These are phyloP conservation scores for Chaetoceros tenuissimus DNA, from an alignment of 108 stramenopile genomes.

Conservation along the genomic window DNA sequence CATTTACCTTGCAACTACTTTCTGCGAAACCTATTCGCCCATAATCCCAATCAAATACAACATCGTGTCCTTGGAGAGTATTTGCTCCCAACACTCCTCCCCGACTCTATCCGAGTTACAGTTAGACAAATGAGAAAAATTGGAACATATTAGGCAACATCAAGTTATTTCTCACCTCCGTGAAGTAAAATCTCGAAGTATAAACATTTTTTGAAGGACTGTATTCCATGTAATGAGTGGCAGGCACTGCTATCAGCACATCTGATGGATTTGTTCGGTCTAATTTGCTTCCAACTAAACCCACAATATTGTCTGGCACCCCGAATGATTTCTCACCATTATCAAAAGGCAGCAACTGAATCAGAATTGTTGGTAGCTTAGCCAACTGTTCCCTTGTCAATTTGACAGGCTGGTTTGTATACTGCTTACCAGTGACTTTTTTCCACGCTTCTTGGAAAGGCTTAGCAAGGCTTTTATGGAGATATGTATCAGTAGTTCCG, in stretches of 20 bases:
- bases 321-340: constrained; percentile 12
- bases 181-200: constrained; percentile 38
- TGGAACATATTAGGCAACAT: too few relatives aligned
- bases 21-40: constrained; percentile 87
- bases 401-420: constrained; percentile 41
- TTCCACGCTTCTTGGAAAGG: constrained; percentile 69
- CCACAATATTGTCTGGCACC: constrained; percentile 28
- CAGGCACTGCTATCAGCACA: constrained; percentile 71
- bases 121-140: too few relatives aligned
- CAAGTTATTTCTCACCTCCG: constrained; percentile 64
- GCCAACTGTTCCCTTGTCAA: constrained; percentile 43
- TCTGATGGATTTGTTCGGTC: constrained; percentile 50
- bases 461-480: constrained; percentile 37
- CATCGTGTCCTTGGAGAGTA: constrained; percentile 92
- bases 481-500: constrained; percentile 91
- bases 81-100: constrained; percentile 94
- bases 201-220: constrained; percentile 40
- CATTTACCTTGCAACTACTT: constrained; percentile 65
- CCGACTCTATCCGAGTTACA: too few relatives aligned
- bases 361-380: constrained; percentile 60
- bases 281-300: constrained; percentile 57
- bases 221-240: constrained; percentile 73
- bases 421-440: constrained; percentile 58
- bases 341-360: constrained; percentile 47
- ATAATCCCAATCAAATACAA: constrained; percentile 89